These are phyloP conservation scores for Alternaria incomplexa DNA, from an alignment of 2,329 filamentous ascomycete genomes.

Conservation along the genomic window DNA sequence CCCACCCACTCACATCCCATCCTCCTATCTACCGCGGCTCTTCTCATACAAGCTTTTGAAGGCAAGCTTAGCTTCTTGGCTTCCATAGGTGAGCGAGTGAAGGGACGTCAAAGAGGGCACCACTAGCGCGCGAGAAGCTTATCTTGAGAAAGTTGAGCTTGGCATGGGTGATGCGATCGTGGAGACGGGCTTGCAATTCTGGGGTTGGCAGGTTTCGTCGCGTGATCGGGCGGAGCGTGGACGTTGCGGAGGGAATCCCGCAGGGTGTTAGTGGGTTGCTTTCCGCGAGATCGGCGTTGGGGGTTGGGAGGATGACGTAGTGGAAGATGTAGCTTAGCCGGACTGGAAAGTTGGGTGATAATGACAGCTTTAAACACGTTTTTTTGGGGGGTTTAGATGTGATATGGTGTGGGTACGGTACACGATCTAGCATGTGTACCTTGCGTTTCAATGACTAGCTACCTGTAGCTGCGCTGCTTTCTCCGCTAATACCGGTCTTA, in stretches of 20 bases:
- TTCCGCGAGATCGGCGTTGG: not conserved
- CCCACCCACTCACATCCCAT: not conserved
- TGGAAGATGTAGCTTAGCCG: not conserved
- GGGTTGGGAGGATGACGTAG: not conserved
- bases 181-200: no score
- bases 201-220: not conserved
- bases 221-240: not conserved
- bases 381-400: no score
- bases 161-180: not conserved
- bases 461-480: no score
- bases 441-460: no score
- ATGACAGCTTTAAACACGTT: not conserved
- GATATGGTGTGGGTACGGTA: no score
- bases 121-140: conserved; percentile 10
- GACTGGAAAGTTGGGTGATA: not conserved
- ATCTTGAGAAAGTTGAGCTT: conserved; percentile 1
- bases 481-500: no score
- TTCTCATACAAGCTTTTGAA: not conserved
- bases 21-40: not conserved
- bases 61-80: not conserved
- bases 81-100: not conserved
- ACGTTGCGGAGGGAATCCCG: not conserved
- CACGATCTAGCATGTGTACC: no score
- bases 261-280: not conserved
- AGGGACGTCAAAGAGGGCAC: not conserved